Base-by-base conservation (phyloP, 768 basidiomycete genomes). In the Clathrus columnatus region DNA sequence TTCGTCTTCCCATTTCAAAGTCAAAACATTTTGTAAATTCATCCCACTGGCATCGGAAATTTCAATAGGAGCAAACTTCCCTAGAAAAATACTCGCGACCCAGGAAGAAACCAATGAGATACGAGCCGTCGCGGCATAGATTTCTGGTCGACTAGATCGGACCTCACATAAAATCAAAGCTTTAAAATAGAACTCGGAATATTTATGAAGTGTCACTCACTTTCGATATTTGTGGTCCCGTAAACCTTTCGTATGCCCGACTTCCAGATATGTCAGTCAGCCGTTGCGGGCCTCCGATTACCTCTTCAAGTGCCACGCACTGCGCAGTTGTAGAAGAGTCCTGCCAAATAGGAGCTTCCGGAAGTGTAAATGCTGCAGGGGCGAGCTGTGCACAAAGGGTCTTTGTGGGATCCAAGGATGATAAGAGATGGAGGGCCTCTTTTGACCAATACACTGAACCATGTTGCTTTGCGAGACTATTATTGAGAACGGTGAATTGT, bases 1-100 rank as follows among this genome's bases (percentile, higher is more conserved):
- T 41, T 69, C 62, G 56, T 83, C 77, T 57, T 87, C 79, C 90
- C 90, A 93, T 66, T 81, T 81, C 66, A 79, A 78, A 1, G 80
- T 78, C 27, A 83, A 68, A 50, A 91, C 79, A 59, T 88, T 73
- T 85, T 88, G 91, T 26, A 92, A 70, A 65, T 92, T 92, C 88
- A 90, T 92, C 0, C 91, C 91, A 64, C 87, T 90, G 2, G 88
- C 89, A 67, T 93, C 91, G 23, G 84, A 83, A n/a, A 85, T 80
- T 61, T 94, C 91, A 51, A 91, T 84, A 0, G 88, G 86, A 8
- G 85, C 85, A 60, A 91, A 78, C 48, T 70, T 69, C 3, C 88
- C 87, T 48, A 91, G 73, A 65, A 93, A 84, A n/a, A 95, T 67
- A 0, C 90, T 91, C 4, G 88, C 78, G 57, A 91, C 72, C 71